These are phyloP conservation scores for Diplogelasinospora grovesii DNA, from an alignment of 495 filamentous ascomycete genomes.

Conservation along the genomic window DNA sequence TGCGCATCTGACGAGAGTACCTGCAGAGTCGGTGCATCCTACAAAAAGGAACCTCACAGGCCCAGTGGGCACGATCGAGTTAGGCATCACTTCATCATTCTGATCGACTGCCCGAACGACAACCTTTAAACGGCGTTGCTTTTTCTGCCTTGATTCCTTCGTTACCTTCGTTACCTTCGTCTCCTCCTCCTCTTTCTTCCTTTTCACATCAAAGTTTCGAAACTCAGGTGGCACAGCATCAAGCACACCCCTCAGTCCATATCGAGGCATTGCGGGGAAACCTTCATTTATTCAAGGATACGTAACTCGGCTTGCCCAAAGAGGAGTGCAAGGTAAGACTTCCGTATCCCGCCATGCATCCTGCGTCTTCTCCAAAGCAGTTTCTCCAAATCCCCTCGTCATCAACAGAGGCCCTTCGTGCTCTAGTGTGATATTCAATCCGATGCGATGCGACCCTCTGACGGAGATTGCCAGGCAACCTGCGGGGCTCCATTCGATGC, in stretches of 20 bases:
- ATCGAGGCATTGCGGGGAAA: not conserved
- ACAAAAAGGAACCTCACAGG: slow-evolving; percentile 1
- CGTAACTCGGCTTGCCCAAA: slow-evolving; percentile 1
- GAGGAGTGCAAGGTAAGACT: not conserved
- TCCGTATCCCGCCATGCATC: not conserved
- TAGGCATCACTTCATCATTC: slow-evolving; percentile 5
- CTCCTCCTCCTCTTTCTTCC: no score
- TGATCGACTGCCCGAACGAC: no score
- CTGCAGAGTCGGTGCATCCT: not conserved
- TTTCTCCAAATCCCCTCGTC: not conserved
- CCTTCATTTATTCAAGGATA: not conserved
- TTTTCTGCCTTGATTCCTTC: no score
- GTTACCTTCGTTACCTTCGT: no score
- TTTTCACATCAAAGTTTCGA: no score
- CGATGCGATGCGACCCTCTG: slow-evolving; percentile 1
- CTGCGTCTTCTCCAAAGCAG: not conserved
- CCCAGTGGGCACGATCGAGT: not conserved
- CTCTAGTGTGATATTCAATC: not conserved
- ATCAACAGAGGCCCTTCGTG: not conserved
- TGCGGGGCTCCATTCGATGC: no score
- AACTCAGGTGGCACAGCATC: no score
- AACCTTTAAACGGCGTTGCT: no score
- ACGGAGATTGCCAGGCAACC: not conserved
- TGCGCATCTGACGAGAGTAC: no score
- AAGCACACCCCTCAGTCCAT: not conserved